Base-by-base conservation (phyloP, 2,329 filamentous ascomycete species). In the Aspergillus tubingensis region DNA sequence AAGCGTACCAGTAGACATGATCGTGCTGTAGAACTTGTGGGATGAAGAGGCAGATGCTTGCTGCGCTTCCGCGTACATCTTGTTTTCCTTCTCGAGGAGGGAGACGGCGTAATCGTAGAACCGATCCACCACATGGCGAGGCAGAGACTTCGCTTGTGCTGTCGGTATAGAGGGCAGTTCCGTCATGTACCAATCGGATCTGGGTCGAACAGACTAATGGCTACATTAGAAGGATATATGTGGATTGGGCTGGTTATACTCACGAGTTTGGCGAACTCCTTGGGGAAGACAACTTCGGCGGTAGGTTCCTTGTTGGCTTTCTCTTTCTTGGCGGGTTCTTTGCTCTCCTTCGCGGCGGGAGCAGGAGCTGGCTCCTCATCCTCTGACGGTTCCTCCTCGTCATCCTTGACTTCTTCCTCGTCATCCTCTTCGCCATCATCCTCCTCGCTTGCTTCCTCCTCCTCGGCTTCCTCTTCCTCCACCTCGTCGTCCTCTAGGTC, bases 1-100 rank as follows among this genome's bases (percentile, higher is more conserved):
- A 68, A 98, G 86, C 8, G 96, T 99, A 82, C 95, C 95, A 1
- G 93, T 96, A 8, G 92, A 83, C 91, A 98, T 97, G 74, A 99
- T 97, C 17, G 92, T 96, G 1, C 93, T 91, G 82, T 98, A 88
- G 81, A 99, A 99, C 75, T 93, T 96, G 77, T 96, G 91, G 43
- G 93, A 94, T 2, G 94, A 95, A 25, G 91, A 92, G 54, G 91
- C 87, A 6, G 91, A 87, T 58, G 90, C 81, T 67, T 91, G 83
- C 66, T 91, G 85, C 43, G 84, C 88, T 25, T 87, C 85, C 58
- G 84, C 83, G 78, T 97, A 99, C 50, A 86, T 82, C 43, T 86
- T 83, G 62, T 90, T 90, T 72, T 99, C 95, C 25, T 86, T 82
- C 57, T 96, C 88, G 19, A 98, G 80, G 6, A 98, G 82, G 8